Conservation (phyloP, 805 yeast genomes). For the Monosporozyma unispora region DNA sequence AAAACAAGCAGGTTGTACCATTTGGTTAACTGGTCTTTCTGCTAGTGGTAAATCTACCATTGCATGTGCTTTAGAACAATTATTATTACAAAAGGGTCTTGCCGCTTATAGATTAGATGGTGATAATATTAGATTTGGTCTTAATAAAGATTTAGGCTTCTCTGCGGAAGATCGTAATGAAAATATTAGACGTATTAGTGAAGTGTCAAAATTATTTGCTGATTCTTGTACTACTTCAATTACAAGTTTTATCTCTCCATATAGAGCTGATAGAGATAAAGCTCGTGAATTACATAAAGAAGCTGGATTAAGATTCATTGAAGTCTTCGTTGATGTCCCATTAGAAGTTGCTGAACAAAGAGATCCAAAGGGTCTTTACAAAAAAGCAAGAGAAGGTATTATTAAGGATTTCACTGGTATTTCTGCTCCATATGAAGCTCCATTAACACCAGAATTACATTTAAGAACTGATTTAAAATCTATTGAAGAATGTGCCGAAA, state of each 20-base stretch:
- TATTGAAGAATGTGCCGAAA: conserved; percentile 73
- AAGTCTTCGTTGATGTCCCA: conserved; percentile 89
- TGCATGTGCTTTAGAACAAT: conserved; percentile 89
- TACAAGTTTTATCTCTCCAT: conserved; percentile 91
- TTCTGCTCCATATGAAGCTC: conserved; percentile 93
- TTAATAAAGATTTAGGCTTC: conserved; percentile 92
- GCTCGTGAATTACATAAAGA: conserved; percentile 81
- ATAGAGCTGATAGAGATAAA: conserved; percentile 69
- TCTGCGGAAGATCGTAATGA: conserved; percentile 87
- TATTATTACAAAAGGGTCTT: conserved; percentile 57
- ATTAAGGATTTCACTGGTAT: conserved; percentile 94
- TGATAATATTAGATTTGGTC: conserved; percentile 88
- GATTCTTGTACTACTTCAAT: conserved; percentile 84
- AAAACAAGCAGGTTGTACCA: conserved; percentile 78
- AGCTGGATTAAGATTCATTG: conserved; percentile 72
- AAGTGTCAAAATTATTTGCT: conserved; percentile 88
- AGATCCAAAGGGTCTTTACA: conserved; percentile 95
- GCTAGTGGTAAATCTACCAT: conserved; percentile 94
- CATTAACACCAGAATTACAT: conserved; percentile 75
- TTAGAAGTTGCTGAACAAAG: conserved; percentile 90
- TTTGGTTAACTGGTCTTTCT: conserved; percentile 92
- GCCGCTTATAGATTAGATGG: conserved; percentile 86
- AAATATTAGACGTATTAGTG: conserved; percentile 89
- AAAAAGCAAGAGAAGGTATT: conserved; percentile 91
- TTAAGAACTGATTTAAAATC: conserved; percentile 60